Conservation (phyloP, 768 basidiomycete genomes). For the Tylopilus sp. region DNA sequence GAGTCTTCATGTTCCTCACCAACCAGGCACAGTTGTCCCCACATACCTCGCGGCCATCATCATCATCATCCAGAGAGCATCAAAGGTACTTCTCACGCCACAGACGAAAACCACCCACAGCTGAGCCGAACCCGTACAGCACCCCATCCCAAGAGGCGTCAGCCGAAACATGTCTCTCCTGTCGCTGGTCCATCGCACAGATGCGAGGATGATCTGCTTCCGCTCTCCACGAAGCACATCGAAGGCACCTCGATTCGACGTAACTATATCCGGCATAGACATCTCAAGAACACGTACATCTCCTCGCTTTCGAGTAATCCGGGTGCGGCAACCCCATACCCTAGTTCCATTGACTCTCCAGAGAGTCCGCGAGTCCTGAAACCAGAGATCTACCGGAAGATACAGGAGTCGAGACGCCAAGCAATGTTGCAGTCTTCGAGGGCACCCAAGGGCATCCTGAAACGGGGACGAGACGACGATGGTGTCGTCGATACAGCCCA, state of each 20-base stretch:
- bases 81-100: conserved; percentile 4
- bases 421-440: conserved; percentile 23
- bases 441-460: conserved; percentile 28
- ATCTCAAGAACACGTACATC: conserved; percentile 29
- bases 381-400: conserved; percentile 21
- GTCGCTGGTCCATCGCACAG: conserved; percentile 1
- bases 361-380: conserved; percentile 19
- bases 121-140: not conserved
- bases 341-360: conserved; percentile 15
- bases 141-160: conserved; percentile 10
- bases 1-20: conserved; percentile 1
- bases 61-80: not conserved
- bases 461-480: conserved; percentile 26
- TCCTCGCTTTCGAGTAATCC: conserved; percentile 22
- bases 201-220: conserved; percentile 21
- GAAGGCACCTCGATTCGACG: conserved; percentile 26
- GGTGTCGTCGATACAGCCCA: conserved; percentile 5
- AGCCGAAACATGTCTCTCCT: not conserved
- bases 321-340: conserved; percentile 4
- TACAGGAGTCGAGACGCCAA: conserved; percentile 26
- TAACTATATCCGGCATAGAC: conserved; percentile 24
- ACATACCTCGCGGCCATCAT: not conserved
- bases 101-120: conserved; percentile 11
- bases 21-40: not conserved
- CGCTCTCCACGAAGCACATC: conserved; percentile 21